Percentiles rank a stretch among this genome's conserved stretches.
phyloP scores from a whole-genome alignment of 495 filamentous ascomycete species.

The Hyaloscypha finlandica region DNA sequence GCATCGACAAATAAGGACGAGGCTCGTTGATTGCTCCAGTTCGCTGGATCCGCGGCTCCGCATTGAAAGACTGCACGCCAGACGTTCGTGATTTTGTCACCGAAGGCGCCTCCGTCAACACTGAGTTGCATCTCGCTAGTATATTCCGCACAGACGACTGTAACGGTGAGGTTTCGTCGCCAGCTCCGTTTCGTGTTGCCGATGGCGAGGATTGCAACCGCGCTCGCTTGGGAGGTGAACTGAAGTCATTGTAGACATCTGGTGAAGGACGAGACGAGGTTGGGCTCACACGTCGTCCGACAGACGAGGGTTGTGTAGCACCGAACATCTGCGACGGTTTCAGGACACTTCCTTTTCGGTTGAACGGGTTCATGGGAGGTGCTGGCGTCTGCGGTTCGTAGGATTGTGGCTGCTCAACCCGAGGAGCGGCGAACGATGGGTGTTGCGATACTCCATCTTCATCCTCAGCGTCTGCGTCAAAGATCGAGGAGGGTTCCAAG shows the following conservation, averaged over 20 bases:
- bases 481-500: not conserved
- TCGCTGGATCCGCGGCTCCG: not conserved
- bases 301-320: conserved; percentile 32
- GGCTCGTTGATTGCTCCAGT: conserved; percentile 1
- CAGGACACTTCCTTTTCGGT: conserved; percentile 27
- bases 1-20: conserved; percentile 24
- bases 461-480: not conserved
- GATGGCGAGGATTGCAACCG: conserved; percentile 21
- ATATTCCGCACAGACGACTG: conserved; percentile 23
- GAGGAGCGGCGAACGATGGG: conserved; percentile 16
- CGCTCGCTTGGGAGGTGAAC: conserved; percentile 16
- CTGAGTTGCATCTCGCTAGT: conserved; percentile 3
- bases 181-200: not conserved
- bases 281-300: conserved; percentile 15
- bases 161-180: conserved; percentile 13
- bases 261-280: conserved; percentile 29
- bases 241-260: conserved; percentile 27
- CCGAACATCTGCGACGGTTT: conserved; percentile 28
- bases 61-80: conserved; percentile 18
- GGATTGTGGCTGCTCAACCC: not conserved
- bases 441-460: conserved; percentile 23
- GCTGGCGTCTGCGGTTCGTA: conserved; percentile 32
- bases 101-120: conserved; percentile 1
- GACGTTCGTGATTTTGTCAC: conserved; percentile 8
- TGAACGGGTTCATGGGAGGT: conserved; percentile 26